Percentiles rank a stretch among this genome's conserved stretches.
phyloP scores from a whole-genome alignment of 768 basidiomycete genomes.

The Lyophyllum semitale region DNA sequence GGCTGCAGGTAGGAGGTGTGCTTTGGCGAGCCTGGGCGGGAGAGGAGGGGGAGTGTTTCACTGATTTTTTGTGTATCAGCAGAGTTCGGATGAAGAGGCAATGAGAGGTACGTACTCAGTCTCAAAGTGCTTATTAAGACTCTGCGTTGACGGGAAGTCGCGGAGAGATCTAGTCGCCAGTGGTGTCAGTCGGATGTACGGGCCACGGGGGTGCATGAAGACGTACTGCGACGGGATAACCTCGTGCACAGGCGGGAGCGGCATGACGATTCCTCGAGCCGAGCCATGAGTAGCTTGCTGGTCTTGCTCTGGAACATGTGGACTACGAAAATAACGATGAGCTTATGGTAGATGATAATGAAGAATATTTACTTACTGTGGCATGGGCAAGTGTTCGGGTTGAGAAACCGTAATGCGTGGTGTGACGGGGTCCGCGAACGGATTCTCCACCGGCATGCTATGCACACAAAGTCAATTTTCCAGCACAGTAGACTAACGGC shows the following conservation, averaged over 20 bases:
- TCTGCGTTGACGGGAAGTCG: constrained; percentile 22
- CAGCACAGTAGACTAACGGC: background rate
- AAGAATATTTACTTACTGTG: constrained; percentile 28
- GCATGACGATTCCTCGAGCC: constrained; percentile 36
- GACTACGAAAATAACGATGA: constrained; percentile 10
- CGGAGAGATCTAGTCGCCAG: constrained; percentile 19
- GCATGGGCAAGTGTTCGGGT: constrained; percentile 21
- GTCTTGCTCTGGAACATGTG: constrained; percentile 20
- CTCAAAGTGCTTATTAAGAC: constrained; percentile 18
- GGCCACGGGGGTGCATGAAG: background rate
- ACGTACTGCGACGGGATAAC: constrained; percentile 36
- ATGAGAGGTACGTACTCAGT: constrained; percentile 28
- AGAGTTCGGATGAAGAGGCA: background rate
- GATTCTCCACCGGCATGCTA: constrained; percentile 24
- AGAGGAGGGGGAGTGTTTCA: constrained; percentile 56
- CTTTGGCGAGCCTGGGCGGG: constrained; percentile 31
- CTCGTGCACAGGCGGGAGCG: constrained; percentile 42
- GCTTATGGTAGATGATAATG: background rate
- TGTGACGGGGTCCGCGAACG: constrained; percentile 34
- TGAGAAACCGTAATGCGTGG: constrained; percentile 27
- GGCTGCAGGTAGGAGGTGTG: constrained; percentile 28
- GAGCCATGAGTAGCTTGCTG: constrained; percentile 24
- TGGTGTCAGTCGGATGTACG: background rate
- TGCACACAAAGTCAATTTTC: constrained; percentile 3
- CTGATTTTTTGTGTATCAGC: constrained; percentile 27